A percentile compares a stretch with the other conserved stretches of the same genome.
phyloP scores from a whole-genome alignment of 2,329 filamentous ascomycete species.

The Ophiostoma triangulosporum region DNA sequence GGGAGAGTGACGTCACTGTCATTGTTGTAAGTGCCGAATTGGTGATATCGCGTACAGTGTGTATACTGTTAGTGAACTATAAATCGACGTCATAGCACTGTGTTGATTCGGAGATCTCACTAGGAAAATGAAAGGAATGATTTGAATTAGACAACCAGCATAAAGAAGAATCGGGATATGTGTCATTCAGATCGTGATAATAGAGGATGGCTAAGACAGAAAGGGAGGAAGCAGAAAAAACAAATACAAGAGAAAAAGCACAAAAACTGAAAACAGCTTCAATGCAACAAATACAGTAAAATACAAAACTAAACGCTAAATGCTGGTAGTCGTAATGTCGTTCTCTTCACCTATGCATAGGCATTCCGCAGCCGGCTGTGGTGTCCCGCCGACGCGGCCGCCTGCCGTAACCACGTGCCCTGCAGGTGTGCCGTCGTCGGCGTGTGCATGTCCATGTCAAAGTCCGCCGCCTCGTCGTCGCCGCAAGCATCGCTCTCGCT shows the following conservation, averaged over 20 bases:
- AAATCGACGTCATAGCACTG: background rate
- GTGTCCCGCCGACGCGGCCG: constrained; percentile 17
- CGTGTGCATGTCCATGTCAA: constrained; percentile 10
- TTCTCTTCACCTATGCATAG: background rate
- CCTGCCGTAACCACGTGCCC: constrained; percentile 8
- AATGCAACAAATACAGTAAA: background rate
- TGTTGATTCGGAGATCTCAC: background rate
- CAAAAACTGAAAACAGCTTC: background rate
- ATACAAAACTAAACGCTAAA: background rate
- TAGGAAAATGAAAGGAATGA: background rate
- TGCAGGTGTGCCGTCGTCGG: constrained; percentile 8
- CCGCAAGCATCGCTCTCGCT: constrained; percentile 2
- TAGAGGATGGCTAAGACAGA: background rate
- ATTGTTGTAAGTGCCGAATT: background rate
- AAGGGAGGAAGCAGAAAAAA: background rate
- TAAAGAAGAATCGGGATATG: no score
- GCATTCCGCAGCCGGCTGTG: background rate
- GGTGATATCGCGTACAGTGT: background rate
- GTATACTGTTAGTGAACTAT: background rate
- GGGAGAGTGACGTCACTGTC: background rate
- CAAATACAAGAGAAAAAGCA: background rate
- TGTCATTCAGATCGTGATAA: background rate
- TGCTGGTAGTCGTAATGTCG: no score
- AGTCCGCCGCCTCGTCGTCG: constrained; percentile 1
- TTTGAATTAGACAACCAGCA: no score